A percentile compares a stretch with the other conserved stretches of the same genome.
Evolutionary conservation across 192 early-diverging fungal genomes (phyloP).

Genomic region (Podila verticillata): DNA sequence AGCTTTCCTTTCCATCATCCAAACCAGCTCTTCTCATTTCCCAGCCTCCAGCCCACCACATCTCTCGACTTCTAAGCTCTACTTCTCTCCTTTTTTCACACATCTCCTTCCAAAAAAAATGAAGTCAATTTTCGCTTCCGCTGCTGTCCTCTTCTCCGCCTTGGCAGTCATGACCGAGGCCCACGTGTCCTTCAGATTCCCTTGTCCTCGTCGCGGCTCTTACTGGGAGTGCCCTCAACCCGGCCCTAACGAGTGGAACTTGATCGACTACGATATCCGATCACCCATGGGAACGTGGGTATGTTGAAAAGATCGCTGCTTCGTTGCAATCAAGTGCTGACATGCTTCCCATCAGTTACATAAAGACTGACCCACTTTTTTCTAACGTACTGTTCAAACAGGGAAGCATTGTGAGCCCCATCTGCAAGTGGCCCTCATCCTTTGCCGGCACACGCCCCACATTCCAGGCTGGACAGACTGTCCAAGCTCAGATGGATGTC

Average conservation of each 20-base stretch:
- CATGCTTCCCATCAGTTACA: too few relatives aligned
- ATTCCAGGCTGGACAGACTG: conserved; percentile 27
- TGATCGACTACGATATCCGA: conserved; percentile 42
- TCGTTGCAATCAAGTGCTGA: background rate
- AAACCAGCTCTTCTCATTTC: too few relatives aligned
- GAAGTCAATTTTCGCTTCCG: conserved; percentile 35
- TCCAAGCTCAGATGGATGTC: conserved; percentile 29
- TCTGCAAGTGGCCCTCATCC: conserved; percentile 29
- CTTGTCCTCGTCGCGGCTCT: conserved; percentile 42
- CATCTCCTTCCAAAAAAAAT: background rate
- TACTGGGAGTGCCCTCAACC: conserved; percentile 44
- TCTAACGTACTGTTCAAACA: background rate
- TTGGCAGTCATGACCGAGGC: conserved; percentile 36
- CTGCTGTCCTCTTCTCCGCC: conserved; percentile 22
- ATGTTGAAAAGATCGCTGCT: background rate
- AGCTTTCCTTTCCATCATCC: too few relatives aligned
- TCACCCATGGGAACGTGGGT: conserved; percentile 34
- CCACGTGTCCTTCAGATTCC: conserved; percentile 44
- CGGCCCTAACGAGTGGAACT: conserved; percentile 20
- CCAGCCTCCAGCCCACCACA: background rate
- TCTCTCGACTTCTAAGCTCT: background rate
- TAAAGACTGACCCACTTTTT: background rate
- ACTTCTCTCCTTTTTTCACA: background rate
- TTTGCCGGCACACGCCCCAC: conserved; percentile 32
- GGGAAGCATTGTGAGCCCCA: conserved; percentile 25